Evolutionary conservation across 495 filamentous ascomycete genomes (phyloP), one percentile per base, ranked within the genome.

Genomic region (Penicillium simplicissimum): DNA sequence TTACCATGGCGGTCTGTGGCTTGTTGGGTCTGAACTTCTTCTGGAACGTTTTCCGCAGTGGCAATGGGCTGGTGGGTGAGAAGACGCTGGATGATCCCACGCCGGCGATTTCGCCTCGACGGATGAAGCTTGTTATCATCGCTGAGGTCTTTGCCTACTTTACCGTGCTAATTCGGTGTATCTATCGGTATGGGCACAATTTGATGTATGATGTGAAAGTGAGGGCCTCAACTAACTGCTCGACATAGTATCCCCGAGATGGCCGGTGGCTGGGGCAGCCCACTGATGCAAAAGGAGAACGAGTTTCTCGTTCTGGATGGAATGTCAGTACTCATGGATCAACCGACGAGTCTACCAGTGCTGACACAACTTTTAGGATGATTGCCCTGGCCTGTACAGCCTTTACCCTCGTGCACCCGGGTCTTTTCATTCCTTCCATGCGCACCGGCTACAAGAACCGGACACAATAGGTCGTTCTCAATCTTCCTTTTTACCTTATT

Each of bases 201-300:
- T n/a, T n/a, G n/a, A n/a, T n/a, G n/a, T 15, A 11, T 6, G 28
- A 19, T 2, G 8, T 52, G 8, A 31, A 58, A 37, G 28, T 10
- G 36, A 21, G 28, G 13, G 11, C 8, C 8, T 17, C 15, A 0
- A 31, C 42, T 58, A 13, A 58, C 33, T 14, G 25, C 7, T 8
- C 1, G 33, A 23, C 34, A 15, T 54, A 82, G 83, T 59, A 84
- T 89, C 45, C 82, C 83, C 0, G 85, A 88, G 70, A 87, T 90
- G 84, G 81, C 83, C 6, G 86, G 85, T 10, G 88, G 88, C 11
- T 91, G 87, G 87, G 84, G 85, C 6, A 87, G 84, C 67, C 67
- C 77, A 0, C 79, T 89, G 62, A 90, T 90, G 87, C 85, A 84
- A 63, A 82, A 87, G 60, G 84, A 90, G 72, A 65, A 77, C 23